A percentile compares a stretch with the other conserved stretches of the same genome.
Conservation (phyloP, 1,139 yeast species). For the Pichiaceae sp. region DNA sequence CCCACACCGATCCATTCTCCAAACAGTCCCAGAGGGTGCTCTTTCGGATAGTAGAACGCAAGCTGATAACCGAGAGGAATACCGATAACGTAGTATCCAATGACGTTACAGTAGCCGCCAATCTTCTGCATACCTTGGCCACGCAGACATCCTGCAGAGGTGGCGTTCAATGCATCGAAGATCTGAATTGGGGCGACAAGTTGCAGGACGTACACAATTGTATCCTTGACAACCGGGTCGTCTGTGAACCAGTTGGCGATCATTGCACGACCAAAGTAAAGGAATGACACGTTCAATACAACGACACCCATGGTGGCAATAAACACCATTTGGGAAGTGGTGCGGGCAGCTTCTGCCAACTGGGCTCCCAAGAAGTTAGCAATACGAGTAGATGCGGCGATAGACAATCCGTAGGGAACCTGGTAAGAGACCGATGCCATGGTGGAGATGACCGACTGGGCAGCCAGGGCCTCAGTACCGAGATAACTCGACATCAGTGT, state of each 20-base stretch:
- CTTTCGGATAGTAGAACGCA: slow-evolving; percentile 35
- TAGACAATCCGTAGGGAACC: slow-evolving; percentile 55
- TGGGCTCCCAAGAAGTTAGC: slow-evolving; percentile 55
- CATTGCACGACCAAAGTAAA: slow-evolving; percentile 30
- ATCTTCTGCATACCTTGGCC: slow-evolving; percentile 55
- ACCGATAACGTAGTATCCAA: slow-evolving; percentile 46
- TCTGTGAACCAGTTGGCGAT: slow-evolving; percentile 24
- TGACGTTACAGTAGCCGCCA: slow-evolving; percentile 47
- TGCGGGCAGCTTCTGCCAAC: slow-evolving; percentile 36
- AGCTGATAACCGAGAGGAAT: slow-evolving; percentile 41
- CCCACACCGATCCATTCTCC: slow-evolving; percentile 52
- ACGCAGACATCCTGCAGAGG: slow-evolving; percentile 51
- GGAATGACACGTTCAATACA: slow-evolving; percentile 30
- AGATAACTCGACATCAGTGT: slow-evolving; percentile 47
- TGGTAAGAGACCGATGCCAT: slow-evolving; percentile 38
- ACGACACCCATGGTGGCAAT: slow-evolving; percentile 37
- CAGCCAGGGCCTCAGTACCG: slow-evolving; percentile 47
- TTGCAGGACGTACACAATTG: slow-evolving; percentile 39
- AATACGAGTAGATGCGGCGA: slow-evolving; percentile 51
- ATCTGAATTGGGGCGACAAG: slow-evolving; percentile 47
- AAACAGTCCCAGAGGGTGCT: slow-evolving; percentile 25
- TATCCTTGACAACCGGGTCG: slow-evolving; percentile 30
- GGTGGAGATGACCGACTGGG: slow-evolving; percentile 50
- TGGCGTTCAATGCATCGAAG: slow-evolving; percentile 50
- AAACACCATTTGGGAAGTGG: slow-evolving; percentile 38